These are phyloP conservation scores for Capsicum pubescens DNA, from an alignment of 257 asterid genomes.

Conservation along the genomic window DNA sequence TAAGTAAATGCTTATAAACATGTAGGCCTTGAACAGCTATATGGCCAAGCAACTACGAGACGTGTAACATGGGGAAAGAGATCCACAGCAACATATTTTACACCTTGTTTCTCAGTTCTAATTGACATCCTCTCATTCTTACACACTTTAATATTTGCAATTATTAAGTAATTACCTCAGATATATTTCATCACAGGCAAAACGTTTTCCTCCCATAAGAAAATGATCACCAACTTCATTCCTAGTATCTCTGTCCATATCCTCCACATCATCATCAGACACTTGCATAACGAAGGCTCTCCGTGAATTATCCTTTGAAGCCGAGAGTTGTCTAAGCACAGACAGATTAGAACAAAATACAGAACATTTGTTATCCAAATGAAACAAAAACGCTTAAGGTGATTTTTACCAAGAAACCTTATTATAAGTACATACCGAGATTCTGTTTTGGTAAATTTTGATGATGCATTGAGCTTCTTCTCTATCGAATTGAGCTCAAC, in stretches of 20 bases:
- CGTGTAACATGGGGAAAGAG: neutral
- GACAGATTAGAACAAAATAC: neutral
- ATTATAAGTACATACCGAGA: slow-evolving; percentile 47
- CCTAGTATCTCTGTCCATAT: slow-evolving; percentile 27
- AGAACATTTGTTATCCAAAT: slow-evolving; percentile 24
- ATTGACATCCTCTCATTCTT: neutral
- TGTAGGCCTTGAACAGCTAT: neutral
- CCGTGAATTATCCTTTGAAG: slow-evolving; percentile 39
- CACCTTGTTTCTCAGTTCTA: neutral
- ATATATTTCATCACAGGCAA: slow-evolving; percentile 58
- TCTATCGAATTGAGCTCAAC: slow-evolving; percentile 65
- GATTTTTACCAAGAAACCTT: neutral
- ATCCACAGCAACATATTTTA: neutral
- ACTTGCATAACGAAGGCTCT: slow-evolving; percentile 66
- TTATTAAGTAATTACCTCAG: slow-evolving; percentile 53
- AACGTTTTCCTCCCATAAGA: slow-evolving; percentile 54
- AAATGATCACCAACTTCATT: slow-evolving; percentile 32
- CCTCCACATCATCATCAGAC: slow-evolving; percentile 48
- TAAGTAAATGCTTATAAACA: neutral
- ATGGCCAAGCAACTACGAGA: neutral
- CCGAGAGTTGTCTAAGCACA: slow-evolving; percentile 48
- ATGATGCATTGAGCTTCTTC: slow-evolving; percentile 41
- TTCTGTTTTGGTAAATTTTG: slow-evolving; percentile 45
- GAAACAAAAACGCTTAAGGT: neutral
- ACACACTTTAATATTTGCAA: neutral